Evolutionary conservation across 2,329 filamentous ascomycete genomes (phyloP), one percentile per base, ranked within the genome.

Genomic region (Akanthomyces uredinophilus): DNA sequence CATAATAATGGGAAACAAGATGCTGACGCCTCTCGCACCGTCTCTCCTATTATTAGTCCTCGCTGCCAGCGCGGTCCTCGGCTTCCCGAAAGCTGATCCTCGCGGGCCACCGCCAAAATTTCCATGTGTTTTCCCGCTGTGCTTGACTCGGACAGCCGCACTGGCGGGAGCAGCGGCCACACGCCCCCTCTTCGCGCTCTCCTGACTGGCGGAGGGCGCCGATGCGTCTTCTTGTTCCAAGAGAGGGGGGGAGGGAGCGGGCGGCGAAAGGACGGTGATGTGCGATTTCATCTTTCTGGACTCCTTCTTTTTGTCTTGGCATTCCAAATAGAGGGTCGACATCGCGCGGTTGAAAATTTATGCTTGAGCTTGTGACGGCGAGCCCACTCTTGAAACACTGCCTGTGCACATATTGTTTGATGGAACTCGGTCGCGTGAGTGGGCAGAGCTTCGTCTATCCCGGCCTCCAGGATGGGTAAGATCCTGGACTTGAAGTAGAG

Each of bases 241-340:
- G n/a, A n/a, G n/a, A n/a, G n/a, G n/a, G 24, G 47, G 47, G 47
- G 32, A 27, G n/a, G n/a, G 24, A 27, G 47, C 27, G 32, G 29
- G 49, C 49, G 49, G 49, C 16, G 27, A 35, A 22, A 52, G 24
- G n/a, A 10, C 6, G n/a, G 10, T 8, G 49, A 52, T 52, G 27
- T 22, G 37, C 49, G 49, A 52, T 52, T 20, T 37, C 37, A 52
- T 52, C 49, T 52, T 52, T 20, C 16, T 20, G 7, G 16, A 5
- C 49, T n/a, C 49, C 27, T 49, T 49, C 46, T 49, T 49, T 49
- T 49, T 29, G 53, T 8, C 53, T 56, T 46, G 41, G 53, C 53
- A 13, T 35, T 35, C 14, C 22, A 32, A 24, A 35, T 29, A 37
- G 24, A 20, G 24, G 10, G 24, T 32, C 27, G 49, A 35, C 18